These are phyloP conservation scores for Monilinia vaccinii-corymbosi DNA, from an alignment of 2,329 filamentous ascomycete genomes.

Conservation along the genomic window DNA sequence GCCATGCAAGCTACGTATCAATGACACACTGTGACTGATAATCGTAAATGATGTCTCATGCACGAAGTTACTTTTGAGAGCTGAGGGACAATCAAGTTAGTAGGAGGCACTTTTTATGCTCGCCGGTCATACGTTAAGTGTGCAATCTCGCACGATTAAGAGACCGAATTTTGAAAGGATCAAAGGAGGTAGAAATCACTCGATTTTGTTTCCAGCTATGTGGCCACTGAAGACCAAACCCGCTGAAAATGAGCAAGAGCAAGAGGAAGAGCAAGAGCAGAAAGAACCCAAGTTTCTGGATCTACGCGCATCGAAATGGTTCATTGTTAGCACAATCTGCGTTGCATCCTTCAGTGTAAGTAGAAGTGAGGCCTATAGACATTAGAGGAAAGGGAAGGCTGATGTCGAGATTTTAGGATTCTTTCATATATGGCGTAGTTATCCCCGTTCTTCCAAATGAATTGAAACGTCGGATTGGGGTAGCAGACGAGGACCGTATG, in stretches of 20 bases:
- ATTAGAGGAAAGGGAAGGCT: neutral
- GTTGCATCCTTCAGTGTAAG: conserved; percentile 11
- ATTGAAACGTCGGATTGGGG: conserved; percentile 44
- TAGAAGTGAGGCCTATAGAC: too few relatives aligned
- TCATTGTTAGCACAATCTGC: conserved; percentile 11
- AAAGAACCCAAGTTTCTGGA: conserved; percentile 6
- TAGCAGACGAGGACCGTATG: conserved; percentile 32
- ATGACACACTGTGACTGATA: neutral
- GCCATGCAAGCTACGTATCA: neutral
- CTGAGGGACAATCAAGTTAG: neutral
- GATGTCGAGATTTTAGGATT: conserved; percentile 32
- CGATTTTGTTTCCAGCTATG: neutral
- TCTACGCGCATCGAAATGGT: conserved; percentile 15
- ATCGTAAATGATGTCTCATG: neutral
- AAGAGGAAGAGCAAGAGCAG: neutral
- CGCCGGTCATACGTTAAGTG: neutral
- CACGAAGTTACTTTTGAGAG: neutral
- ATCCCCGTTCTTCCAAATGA: conserved; percentile 64
- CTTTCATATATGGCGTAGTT: conserved; percentile 47
- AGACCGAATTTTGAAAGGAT: neutral
- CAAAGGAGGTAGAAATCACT: neutral
- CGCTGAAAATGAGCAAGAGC: neutral
- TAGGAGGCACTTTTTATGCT: neutral
- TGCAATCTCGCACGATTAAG: neutral
- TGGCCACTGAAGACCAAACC: neutral